phyloP scores from a whole-genome alignment of 495 filamentous ascomycete species.

The Penicillium ochrochloron region DNA sequence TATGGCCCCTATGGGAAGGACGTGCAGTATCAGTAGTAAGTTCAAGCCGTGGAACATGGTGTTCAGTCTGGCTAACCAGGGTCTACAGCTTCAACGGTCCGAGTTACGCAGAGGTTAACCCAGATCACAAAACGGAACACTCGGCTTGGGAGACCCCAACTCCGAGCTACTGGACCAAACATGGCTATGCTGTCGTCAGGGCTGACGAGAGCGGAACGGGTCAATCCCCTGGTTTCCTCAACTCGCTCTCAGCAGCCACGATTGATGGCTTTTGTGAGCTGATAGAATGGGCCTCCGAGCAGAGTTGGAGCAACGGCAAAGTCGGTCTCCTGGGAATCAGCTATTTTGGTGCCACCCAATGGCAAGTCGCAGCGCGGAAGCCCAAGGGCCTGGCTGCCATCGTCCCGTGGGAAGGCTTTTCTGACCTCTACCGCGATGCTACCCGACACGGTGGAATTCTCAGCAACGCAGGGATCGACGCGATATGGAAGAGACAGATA shows the following conservation, averaged over 20 bases:
- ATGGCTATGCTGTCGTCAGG: conserved; percentile 57
- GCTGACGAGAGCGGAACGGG: conserved; percentile 57
- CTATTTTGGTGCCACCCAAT: conserved; percentile 50
- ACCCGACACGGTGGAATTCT: conserved; percentile 68
- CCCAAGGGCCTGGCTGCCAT: conserved; percentile 57
- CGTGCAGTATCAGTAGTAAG: background rate
- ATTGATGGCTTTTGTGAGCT: conserved; percentile 53
- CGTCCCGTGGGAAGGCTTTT: conserved; percentile 64
- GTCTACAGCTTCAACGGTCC: conserved; percentile 40
- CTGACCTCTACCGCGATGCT: conserved; percentile 65
- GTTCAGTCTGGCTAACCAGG: too few species aligned
- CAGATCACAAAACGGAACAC: conserved; percentile 45
- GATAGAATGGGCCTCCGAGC: conserved; percentile 61
- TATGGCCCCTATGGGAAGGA: background rate
- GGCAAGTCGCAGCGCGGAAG: conserved; percentile 46
- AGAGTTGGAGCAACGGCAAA: conserved; percentile 59
- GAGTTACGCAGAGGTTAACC: conserved; percentile 50
- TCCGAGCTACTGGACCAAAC: conserved; percentile 55
- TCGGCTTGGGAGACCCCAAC: conserved; percentile 63
- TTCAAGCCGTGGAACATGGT: background rate
- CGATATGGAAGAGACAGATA: conserved; percentile 54
- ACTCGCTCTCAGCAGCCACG: conserved; percentile 52
- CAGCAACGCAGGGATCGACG: conserved; percentile 61
- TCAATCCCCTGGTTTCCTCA: conserved; percentile 54
- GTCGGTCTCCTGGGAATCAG: conserved; percentile 62